These are phyloP conservation scores for Geotrichum candidum DNA, from an alignment of 1,139 yeast species.

Conservation along the genomic window DNA sequence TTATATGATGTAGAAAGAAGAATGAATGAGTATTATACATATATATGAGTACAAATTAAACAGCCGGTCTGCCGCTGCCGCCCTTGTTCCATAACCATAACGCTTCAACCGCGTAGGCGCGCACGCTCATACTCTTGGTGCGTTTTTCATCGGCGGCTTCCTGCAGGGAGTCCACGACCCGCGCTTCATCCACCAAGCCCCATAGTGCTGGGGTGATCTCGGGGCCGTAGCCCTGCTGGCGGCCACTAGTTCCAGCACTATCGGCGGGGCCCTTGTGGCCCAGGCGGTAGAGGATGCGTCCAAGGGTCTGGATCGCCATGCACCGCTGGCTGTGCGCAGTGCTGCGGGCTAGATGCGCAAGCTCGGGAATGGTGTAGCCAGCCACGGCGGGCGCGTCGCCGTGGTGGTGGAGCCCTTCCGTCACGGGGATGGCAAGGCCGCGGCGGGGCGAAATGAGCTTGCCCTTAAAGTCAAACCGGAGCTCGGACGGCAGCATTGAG, in stretches of 20 bases:
- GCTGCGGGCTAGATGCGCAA: slow-evolving; percentile 74
- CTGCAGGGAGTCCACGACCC: slow-evolving; percentile 63
- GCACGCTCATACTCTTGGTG: slow-evolving; percentile 65
- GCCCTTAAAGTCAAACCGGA: slow-evolving; percentile 87
- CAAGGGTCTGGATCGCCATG: slow-evolving; percentile 78
- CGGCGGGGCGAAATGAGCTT: slow-evolving; percentile 54
- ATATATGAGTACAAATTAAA: slow-evolving; percentile 6
- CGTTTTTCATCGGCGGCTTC: slow-evolving; percentile 68
- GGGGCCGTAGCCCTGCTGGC: slow-evolving; percentile 39
- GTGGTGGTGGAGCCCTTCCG: slow-evolving; percentile 84
- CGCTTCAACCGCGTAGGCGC: slow-evolving; percentile 87
- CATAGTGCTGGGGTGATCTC: slow-evolving; percentile 61
- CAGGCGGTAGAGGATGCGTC: slow-evolving; percentile 76
- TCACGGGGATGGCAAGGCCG: slow-evolving; percentile 43
- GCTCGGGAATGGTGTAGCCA: slow-evolving; percentile 82
- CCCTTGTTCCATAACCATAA: slow-evolving; percentile 88
- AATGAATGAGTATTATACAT: not conserved
- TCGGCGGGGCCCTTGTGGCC: slow-evolving; percentile 47
- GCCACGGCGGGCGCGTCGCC: slow-evolving; percentile 83
- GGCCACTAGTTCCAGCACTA: slow-evolving; percentile 25
- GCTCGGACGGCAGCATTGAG: slow-evolving; percentile 40
- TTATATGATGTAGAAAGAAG: too few relatives aligned
- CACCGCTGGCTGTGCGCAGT: slow-evolving; percentile 80
- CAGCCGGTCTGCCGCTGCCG: slow-evolving; percentile 26
- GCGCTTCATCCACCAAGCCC: slow-evolving; percentile 61